Evolutionary conservation across 1,284 basidiomycete species (phyloP).

Genomic region (Puccinia hordei): DNA sequence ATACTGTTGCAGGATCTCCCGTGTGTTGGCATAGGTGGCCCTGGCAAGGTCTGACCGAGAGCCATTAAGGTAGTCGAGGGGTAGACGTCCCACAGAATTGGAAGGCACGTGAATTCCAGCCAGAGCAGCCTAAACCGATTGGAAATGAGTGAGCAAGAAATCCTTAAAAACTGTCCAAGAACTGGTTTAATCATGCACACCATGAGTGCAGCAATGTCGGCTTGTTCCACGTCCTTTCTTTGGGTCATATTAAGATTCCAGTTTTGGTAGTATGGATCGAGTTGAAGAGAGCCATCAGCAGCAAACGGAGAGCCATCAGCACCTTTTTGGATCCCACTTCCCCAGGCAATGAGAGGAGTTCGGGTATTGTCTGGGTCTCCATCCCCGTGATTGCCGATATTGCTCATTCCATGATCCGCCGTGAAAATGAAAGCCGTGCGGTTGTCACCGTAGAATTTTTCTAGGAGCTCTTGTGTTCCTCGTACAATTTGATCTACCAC

Average conservation of each 20-base stretch:
- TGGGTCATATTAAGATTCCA: conserved; percentile 68
- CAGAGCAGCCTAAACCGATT: conserved; percentile 54
- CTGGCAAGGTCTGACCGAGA: conserved; percentile 62
- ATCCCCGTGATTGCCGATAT: conserved; percentile 85
- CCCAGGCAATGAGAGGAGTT: conserved; percentile 37
- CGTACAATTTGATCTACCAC: conserved; percentile 77
- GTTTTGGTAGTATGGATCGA: conserved; percentile 65
- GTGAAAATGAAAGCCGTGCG: conserved; percentile 81
- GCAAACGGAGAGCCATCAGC: conserved; percentile 29
- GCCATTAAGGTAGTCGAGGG: conserved; percentile 57
- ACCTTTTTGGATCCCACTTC: conserved; percentile 62
- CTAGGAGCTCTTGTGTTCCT: conserved; percentile 68
- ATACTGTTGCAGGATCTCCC: conserved; percentile 78
- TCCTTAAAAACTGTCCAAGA: background rate
- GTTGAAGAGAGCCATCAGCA: conserved; percentile 6
- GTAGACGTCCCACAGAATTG: conserved; percentile 60
- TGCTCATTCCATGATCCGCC: conserved; percentile 87
- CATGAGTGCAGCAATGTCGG: conserved; percentile 80
- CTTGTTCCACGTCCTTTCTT: conserved; percentile 77
- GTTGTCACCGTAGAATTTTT: conserved; percentile 69
- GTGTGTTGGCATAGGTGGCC: conserved; percentile 72
- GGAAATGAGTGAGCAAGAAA: background rate
- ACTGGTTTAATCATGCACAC: conserved; percentile 53
- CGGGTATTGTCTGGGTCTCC: conserved; percentile 69
- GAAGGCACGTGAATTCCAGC: conserved; percentile 56